phyloP scores from a whole-genome alignment of 805 yeast species.

The Kodamaea laetipori region DNA sequence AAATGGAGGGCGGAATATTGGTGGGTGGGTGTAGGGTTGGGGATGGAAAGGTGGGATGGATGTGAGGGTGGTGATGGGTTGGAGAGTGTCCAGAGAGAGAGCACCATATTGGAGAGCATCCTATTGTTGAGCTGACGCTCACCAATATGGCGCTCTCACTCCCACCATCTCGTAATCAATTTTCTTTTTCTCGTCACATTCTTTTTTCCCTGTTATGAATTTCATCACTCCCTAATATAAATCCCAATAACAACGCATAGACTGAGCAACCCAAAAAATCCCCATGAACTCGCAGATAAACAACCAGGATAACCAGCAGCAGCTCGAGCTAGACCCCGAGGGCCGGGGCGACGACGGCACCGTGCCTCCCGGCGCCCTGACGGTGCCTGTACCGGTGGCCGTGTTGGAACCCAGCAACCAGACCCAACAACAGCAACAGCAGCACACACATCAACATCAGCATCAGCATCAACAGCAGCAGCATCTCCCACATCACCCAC shows the following conservation, averaged over 20 bases:
- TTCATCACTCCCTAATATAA: conserved; percentile 12
- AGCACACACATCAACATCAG: conserved; percentile 1
- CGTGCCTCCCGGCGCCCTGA: background rate
- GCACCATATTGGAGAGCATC: too few relatives aligned
- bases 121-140: too few relatives aligned
- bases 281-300: conserved; percentile 14
- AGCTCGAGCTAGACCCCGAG: background rate
- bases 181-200: conserved; percentile 14
- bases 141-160: too few relatives aligned
- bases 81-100: too few relatives aligned
- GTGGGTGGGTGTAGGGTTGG: too few relatives aligned
- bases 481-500: conserved; percentile 1
- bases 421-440: conserved; percentile 1
- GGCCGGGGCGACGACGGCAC: conserved; percentile 5
- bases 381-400: background rate
- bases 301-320: conserved; percentile 11
- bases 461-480: too few relatives aligned
- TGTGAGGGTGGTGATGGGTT: too few relatives aligned
- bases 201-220: conserved; percentile 15
- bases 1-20: too few relatives aligned
- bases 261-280: background rate
- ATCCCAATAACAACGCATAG: conserved; percentile 8
- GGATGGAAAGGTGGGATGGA: too few relatives aligned
- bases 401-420: background rate
- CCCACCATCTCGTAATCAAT: background rate